Percentiles rank a stretch among this genome's conserved stretches.
Conservation (phyloP, 306 rosid species). For the Lathyrus oleraceus region DNA sequence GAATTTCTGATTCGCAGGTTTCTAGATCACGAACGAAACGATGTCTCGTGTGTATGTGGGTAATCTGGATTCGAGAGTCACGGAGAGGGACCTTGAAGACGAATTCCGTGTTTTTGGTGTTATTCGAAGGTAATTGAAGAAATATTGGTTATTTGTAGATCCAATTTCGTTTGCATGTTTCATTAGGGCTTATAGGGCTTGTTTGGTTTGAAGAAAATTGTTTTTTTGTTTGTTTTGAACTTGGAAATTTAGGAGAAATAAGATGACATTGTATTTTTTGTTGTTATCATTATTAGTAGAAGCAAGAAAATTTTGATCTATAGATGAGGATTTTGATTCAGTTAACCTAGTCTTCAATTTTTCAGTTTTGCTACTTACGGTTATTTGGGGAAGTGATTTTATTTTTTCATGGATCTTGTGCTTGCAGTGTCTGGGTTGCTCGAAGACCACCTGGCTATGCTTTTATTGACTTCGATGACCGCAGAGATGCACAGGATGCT, state of each 20-base stretch:
- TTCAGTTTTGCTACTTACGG: not conserved
- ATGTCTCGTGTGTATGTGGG: slow-evolving; percentile 99
- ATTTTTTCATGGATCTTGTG: not conserved
- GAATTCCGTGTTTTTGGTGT: slow-evolving; percentile 93
- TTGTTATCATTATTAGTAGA: not conserved
- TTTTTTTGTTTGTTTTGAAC: not conserved
- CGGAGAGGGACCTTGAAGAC: slow-evolving; percentile 95
- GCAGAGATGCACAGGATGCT: slow-evolving; percentile 90
- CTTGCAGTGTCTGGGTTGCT: slow-evolving; percentile 95
- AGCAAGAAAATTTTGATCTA: not conserved
- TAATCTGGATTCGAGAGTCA: slow-evolving; percentile 82
- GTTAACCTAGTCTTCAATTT: not conserved
- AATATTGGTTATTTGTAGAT: not conserved
- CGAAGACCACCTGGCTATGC: slow-evolving; percentile 99
- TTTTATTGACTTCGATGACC: slow-evolving; percentile 90
- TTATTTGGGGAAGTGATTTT: not conserved
- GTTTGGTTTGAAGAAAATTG: not conserved
- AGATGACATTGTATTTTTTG: not conserved
- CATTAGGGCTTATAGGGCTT: not conserved
- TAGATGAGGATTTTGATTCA: not conserved
- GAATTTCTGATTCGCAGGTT: slow-evolving; percentile 36
- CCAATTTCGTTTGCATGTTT: not conserved
- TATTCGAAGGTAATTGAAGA: slow-evolving; percentile 68
- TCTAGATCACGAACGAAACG: slow-evolving; percentile 20
- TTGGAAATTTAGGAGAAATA: too few relatives aligned